Percentiles rank a stretch among this genome's conserved stretches.
Evolutionary conservation across 73 alveolate genomes (phyloP).

Genomic region (Paraurostyla sp.): DNA sequence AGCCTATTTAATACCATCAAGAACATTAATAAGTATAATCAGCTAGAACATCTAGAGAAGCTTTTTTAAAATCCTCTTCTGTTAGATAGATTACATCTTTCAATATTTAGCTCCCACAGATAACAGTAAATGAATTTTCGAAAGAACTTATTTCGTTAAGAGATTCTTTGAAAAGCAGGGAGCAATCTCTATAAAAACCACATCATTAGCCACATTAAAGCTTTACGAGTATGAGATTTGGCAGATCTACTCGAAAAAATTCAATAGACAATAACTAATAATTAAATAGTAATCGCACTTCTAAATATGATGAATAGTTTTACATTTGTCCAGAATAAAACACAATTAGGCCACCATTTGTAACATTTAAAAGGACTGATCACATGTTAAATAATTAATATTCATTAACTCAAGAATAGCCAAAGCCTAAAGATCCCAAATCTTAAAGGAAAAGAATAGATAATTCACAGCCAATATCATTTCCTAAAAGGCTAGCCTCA

Average conservation of each 20-base stretch:
- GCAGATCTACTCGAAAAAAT: background rate
- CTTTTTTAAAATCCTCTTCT: too few species aligned
- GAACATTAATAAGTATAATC: too few species aligned
- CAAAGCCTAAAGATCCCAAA: background rate
- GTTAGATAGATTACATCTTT: too few species aligned
- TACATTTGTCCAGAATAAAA: background rate
- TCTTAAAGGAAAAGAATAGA: background rate
- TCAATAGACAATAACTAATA: background rate
- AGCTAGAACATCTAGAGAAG: too few species aligned
- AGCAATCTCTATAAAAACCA: background rate
- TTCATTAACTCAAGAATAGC: too few species aligned
- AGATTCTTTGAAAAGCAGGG: background rate
- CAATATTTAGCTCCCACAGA: conserved; percentile 10
- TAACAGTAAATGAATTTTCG: background rate
- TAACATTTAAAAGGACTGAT: background rate
- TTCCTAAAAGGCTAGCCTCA: background rate
- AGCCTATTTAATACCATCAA: too few species aligned
- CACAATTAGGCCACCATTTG: background rate
- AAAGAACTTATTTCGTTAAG: background rate
- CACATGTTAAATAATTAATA: background rate
- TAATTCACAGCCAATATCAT: background rate
- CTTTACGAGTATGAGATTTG: background rate
- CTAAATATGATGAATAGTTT: background rate
- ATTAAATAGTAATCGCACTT: background rate
- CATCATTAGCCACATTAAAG: background rate